These are phyloP conservation scores for Fusarium albidum DNA, from an alignment of 2,329 filamentous ascomycete genomes.

Conservation along the genomic window DNA sequence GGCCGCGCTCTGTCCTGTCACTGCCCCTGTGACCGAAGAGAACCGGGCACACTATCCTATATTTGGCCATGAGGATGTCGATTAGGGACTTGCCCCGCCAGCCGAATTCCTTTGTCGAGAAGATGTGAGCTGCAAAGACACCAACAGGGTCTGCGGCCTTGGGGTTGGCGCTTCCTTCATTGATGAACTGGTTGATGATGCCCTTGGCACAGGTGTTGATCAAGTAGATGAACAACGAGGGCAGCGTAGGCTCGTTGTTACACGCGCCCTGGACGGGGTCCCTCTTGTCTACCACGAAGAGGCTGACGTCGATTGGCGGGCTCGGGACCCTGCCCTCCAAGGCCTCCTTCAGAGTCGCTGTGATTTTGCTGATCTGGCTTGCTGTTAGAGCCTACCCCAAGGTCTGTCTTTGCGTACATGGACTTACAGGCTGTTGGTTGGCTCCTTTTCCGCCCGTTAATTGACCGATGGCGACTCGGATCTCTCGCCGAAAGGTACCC, in stretches of 20 bases:
- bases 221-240: conserved; percentile 75
- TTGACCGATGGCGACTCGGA: conserved; percentile 78
- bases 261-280: conserved; percentile 57
- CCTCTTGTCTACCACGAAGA: conserved; percentile 59
- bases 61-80: conserved; percentile 87
- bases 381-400: conserved; percentile 23
- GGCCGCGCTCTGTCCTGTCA: conserved; percentile 75
- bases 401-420: background rate
- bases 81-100: conserved; percentile 75
- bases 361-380: conserved; percentile 48
- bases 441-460: conserved; percentile 70
- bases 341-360: conserved; percentile 58
- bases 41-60: conserved; percentile 80
- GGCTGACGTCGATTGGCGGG: conserved; percentile 60
- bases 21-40: conserved; percentile 84
- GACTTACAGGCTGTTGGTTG: conserved; percentile 57
- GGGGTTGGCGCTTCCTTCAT: conserved; percentile 70
- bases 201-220: conserved; percentile 80
- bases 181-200: conserved; percentile 74
- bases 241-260: conserved; percentile 63
- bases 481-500: conserved; percentile 75
- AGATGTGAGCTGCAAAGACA: conserved; percentile 78
- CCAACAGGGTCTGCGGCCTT: conserved; percentile 80
- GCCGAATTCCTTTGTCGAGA: conserved; percentile 72
- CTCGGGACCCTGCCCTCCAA: conserved; percentile 61